Evolutionary conservation across 805 yeast species (phyloP), one percentile per base, ranked within the genome.

Genomic region (Monosporozyma solicola): DNA sequence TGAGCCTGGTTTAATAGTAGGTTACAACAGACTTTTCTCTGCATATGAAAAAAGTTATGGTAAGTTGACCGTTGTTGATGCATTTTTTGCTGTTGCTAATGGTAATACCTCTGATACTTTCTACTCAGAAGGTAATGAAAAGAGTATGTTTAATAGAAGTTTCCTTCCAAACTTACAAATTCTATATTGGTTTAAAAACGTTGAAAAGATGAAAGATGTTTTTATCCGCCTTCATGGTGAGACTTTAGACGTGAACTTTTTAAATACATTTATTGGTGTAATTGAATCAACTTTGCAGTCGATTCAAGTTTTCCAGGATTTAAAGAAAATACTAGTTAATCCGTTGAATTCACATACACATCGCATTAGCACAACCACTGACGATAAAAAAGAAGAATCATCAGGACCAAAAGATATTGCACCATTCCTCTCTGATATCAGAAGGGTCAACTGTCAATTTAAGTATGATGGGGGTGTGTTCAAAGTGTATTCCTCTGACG

Each of bases 1-100:
- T 1, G 75, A 74, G 24, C 89, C 89, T 0, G 97, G 97, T 10
- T 62, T 88, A n/a, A 82, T 86, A 41, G 55, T 82, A 32, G 97
- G 97, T 0, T 87, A 85, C 52, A 88, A 87, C 57, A 72, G 83
- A 16, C 78, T 88, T 22, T 85, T 83, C 56, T 81, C 88, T 1
- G 79, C 82, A 0, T 76, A 83, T 24, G 83, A 82, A 47, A 77
- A 79, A 16, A 73, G 73, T 8, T 67, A 80, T 43, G 95, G 95
- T 2, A 83, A 83, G 56, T 71, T 88, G 41, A 79, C 89, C 0
- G 71, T 88, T 53, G 73, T 79, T 50, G 86, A 83, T 47, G 85
- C 88, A 3, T 89, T 80, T 61, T 59, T 86, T 2, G 80, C 95
- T 0, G 80, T 83, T 1, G 91, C 95, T 0, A 79, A 79, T 58